A percentile compares a stretch with the other conserved stretches of the same genome.
These are phyloP conservation scores for Deinandra increscens DNA, from an alignment of 129 eudicot species.

Conservation along the genomic window DNA sequence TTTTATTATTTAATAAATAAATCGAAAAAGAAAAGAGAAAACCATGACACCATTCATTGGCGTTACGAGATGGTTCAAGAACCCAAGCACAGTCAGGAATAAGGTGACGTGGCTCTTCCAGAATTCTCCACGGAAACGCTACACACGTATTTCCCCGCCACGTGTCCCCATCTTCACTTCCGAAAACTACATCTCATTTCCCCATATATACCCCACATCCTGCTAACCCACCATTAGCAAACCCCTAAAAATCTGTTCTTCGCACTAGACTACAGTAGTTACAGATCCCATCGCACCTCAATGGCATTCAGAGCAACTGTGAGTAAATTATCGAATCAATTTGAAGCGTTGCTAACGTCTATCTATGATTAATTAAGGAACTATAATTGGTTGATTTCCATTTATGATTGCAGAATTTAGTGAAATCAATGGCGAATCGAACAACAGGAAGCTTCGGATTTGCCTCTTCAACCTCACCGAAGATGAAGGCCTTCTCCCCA, in stretches of 20 bases:
- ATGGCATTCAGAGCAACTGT: conserved; percentile 61
- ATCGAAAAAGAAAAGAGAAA: not conserved
- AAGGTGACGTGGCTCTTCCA: conserved; percentile 31
- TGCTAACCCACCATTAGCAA: not conserved
- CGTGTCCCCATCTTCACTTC: not conserved
- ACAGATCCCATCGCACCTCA: not conserved
- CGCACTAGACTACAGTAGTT: not conserved
- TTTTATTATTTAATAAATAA: no score
- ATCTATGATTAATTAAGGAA: not conserved
- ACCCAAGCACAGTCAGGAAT: conserved; percentile 16
- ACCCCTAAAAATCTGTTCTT: not conserved
- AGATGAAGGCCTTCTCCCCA: conserved; percentile 22
- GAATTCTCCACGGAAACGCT: conserved; percentile 12
- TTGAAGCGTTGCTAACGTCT: not conserved
- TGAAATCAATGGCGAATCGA: conserved; percentile 37
- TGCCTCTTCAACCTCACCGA: conserved; percentile 53
- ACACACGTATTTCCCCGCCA: conserved; percentile 7
- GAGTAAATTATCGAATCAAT: not conserved
- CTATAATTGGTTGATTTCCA: not conserved
- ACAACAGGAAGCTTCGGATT: conserved; percentile 35
- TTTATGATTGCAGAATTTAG: conserved; percentile 29
- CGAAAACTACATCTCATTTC: not conserved
- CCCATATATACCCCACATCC: not conserved
- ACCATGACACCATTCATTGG: not conserved
- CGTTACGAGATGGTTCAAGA: conserved; percentile 15